Conservation (phyloP, 2,329 filamentous ascomycete genomes). For the Colletotrichum truncatum region DNA sequence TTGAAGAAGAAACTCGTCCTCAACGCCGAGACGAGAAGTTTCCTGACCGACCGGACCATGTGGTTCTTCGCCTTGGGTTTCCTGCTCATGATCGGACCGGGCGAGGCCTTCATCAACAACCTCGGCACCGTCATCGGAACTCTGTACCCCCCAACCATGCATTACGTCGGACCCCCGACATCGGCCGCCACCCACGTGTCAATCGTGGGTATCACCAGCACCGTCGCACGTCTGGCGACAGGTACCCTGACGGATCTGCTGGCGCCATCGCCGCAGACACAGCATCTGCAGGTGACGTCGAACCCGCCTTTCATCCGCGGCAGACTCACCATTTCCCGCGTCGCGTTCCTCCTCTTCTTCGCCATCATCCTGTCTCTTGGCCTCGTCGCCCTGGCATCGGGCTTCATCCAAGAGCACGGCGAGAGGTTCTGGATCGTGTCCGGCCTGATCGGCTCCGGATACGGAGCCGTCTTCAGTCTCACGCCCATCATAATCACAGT, state of each 20-base stretch:
- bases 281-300: slow-evolving; percentile 59
- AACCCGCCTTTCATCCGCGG: slow-evolving; percentile 30
- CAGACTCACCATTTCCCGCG: slow-evolving; percentile 75
- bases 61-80: slow-evolving; percentile 94
- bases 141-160: slow-evolving; percentile 69
- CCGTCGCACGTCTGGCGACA: slow-evolving; percentile 87
- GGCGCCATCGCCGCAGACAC: slow-evolving; percentile 72
- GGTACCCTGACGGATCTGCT: slow-evolving; percentile 90
- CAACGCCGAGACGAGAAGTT: slow-evolving; percentile 88
- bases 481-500: slow-evolving; percentile 94
- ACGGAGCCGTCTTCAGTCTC: slow-evolving; percentile 90
- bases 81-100: slow-evolving; percentile 91
- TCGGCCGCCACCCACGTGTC: slow-evolving; percentile 89
- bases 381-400: slow-evolving; percentile 80
- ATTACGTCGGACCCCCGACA: slow-evolving; percentile 54
- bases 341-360: slow-evolving; percentile 81
- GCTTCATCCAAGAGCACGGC: slow-evolving; percentile 76
- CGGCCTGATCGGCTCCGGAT: slow-evolving; percentile 85
- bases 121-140: slow-evolving; percentile 93
- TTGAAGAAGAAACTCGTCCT: slow-evolving; percentile 90
- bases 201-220: slow-evolving; percentile 90
- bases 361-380: slow-evolving; percentile 79
- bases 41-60: slow-evolving; percentile 91
- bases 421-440: slow-evolving; percentile 89
- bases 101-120: slow-evolving; percentile 99